A percentile compares a stretch with the other conserved stretches of the same genome.
These are phyloP conservation scores for Thymus quinquecostatus DNA, from an alignment of 257 asterid species.

Conservation along the genomic window DNA sequence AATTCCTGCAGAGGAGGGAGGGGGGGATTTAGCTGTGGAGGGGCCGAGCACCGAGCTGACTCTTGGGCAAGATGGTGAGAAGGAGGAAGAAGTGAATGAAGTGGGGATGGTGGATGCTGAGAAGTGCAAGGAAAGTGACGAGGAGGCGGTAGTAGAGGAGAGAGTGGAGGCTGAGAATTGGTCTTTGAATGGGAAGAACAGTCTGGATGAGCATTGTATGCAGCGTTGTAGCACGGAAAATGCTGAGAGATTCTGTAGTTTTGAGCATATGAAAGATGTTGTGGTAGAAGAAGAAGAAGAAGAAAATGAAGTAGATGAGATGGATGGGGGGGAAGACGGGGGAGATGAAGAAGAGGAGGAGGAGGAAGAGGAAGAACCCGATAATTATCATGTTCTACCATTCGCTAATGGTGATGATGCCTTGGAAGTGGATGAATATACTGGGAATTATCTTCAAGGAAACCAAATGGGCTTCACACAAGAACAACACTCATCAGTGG, in stretches of 20 bases:
- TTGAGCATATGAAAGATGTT: conserved; percentile 30
- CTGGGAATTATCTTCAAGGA: conserved; percentile 68
- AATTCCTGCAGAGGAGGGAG: conserved; percentile 32
- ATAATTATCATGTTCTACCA: conserved; percentile 39
- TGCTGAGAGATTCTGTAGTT: conserved; percentile 26
- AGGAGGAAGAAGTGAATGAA: conserved; percentile 43
- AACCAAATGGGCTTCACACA: conserved; percentile 49
- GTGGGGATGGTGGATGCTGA: conserved; percentile 52
- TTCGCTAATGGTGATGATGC: conserved; percentile 39
- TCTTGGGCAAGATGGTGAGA: conserved; percentile 66
- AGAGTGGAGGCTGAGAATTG: conserved; percentile 47
- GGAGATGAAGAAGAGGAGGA: conserved; percentile 36
- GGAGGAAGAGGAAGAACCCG: conserved; percentile 43
- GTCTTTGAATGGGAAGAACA: conserved; percentile 56
- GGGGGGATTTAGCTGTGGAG: conserved; percentile 27
- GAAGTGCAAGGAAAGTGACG: conserved; percentile 44
- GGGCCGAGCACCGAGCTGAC: conserved; percentile 73
- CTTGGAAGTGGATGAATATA: conserved; percentile 57
- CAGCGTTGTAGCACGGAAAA: conserved; percentile 52
- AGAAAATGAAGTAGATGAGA: conserved; percentile 49
- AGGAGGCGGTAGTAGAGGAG: conserved; percentile 32
- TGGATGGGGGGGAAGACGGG: conserved; percentile 41
- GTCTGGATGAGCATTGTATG: conserved; percentile 50
- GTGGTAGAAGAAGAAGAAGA: conserved; percentile 39
- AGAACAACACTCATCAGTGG: conserved; percentile 51